These are phyloP conservation scores for Hypholoma sublateritium DNA, from an alignment of 768 basidiomycete species.

Conservation along the genomic window DNA sequence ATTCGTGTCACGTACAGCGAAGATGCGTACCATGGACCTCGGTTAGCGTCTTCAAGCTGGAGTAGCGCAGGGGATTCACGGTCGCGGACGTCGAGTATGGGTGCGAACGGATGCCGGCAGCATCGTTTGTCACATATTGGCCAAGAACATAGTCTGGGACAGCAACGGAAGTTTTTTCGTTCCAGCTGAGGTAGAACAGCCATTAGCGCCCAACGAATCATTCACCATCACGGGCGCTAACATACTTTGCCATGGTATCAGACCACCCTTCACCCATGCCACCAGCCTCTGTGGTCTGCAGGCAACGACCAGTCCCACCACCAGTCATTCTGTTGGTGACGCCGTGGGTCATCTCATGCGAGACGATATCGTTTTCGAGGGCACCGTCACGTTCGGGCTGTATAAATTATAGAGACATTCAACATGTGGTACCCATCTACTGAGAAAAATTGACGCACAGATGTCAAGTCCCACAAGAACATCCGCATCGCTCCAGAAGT, in stretches of 20 bases:
- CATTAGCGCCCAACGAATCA: not conserved
- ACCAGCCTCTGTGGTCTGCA: constrained; percentile 61
- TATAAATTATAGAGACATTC: not conserved
- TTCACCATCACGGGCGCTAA: not conserved
- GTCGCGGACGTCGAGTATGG: constrained; percentile 48
- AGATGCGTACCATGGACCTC: constrained; percentile 43
- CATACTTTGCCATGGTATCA: constrained; percentile 4
- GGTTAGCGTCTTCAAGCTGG: constrained; percentile 27
- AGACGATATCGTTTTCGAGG: constrained; percentile 55
- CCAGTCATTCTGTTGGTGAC: constrained; percentile 50
- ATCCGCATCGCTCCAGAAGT: constrained; percentile 22
- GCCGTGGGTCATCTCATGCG: constrained; percentile 49
- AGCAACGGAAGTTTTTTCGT: constrained; percentile 37
- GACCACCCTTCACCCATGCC: constrained; percentile 58
- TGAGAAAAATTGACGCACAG: constrained; percentile 11
- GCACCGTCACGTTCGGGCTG: constrained; percentile 58
- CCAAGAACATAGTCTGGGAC: constrained; percentile 44
- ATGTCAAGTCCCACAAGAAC: constrained; percentile 32
- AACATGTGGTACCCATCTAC: not conserved
- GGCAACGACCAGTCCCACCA: constrained; percentile 55
- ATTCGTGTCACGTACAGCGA: not conserved
- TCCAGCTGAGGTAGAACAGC: constrained; percentile 28
- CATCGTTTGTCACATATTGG: constrained; percentile 50
- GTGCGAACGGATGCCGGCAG: constrained; percentile 53
- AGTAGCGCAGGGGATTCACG: constrained; percentile 38